Conservation (phyloP, 768 basidiomycete species). For the Mycena filopes region DNA sequence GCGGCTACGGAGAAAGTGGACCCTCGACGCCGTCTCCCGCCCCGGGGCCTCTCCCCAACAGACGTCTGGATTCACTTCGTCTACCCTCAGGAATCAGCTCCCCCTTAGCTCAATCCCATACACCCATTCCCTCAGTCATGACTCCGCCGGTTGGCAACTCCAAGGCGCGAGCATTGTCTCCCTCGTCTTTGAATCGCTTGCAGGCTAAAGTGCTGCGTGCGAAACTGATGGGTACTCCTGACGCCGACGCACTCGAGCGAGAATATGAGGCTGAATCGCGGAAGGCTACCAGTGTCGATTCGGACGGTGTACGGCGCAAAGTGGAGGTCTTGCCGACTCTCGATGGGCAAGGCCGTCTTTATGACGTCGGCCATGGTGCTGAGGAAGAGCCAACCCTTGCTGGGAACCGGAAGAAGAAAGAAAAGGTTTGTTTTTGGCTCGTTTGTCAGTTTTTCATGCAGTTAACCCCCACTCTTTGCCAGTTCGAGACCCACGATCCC, state of each 20-base stretch:
- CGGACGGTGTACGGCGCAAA: conserved; percentile 61
- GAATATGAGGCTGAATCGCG: conserved; percentile 83
- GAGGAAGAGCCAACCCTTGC: conserved; percentile 62
- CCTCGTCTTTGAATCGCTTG: conserved; percentile 87
- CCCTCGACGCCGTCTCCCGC: conserved; percentile 63
- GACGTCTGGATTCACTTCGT: conserved; percentile 70
- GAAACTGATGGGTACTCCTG: conserved; percentile 83
- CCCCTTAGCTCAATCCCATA: conserved; percentile 70
- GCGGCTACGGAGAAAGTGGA: conserved; percentile 68
- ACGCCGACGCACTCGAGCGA: conserved; percentile 81
- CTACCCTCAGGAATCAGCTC: conserved; percentile 69
- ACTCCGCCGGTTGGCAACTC: conserved; percentile 66
- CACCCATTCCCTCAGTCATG: conserved; percentile 93
- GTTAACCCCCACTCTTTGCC: conserved; percentile 10
- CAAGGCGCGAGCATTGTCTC: conserved; percentile 65
- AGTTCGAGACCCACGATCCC: conserved; percentile 90
- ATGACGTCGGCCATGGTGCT: conserved; percentile 89
- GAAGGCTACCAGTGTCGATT: conserved; percentile 56
- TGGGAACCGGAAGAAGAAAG: conserved; percentile 85
- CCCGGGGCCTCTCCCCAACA: conserved; percentile 47
- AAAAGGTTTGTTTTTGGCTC: conserved; percentile 66
- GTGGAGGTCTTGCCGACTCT: conserved; percentile 91
- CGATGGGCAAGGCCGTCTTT: conserved; percentile 84
- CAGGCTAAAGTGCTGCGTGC: conserved; percentile 95
- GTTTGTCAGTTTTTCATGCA: conserved; percentile 15